A percentile compares a stretch with the other conserved stretches of the same genome.
These are phyloP conservation scores for Trichophyton rubrum DNA, from an alignment of 2,329 filamentous ascomycete genomes.

Conservation along the genomic window DNA sequence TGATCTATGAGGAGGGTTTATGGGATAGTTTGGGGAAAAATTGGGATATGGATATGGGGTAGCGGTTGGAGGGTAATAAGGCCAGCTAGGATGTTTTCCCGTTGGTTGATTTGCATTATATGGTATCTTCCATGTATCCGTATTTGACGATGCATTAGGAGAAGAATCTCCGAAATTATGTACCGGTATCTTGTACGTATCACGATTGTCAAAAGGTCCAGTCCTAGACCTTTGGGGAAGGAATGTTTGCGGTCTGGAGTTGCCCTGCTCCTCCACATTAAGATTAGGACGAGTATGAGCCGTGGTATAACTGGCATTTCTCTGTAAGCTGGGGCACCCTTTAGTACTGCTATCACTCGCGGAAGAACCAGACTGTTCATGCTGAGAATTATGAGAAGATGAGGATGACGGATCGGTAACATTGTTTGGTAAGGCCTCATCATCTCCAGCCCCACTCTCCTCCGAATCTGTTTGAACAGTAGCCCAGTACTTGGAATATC, in stretches of 20 bases:
- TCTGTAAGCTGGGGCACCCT: not conserved
- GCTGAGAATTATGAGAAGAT: not conserved
- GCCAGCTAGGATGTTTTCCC: not conserved
- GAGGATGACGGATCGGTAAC: not conserved
- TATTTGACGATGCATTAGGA: not conserved
- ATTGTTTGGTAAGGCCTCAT: not conserved
- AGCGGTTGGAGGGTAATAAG: not conserved
- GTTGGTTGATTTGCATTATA: not conserved
- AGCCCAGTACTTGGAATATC: conserved; percentile 26
- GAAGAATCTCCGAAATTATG: not conserved
- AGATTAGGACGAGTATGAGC: not conserved
- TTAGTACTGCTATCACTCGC: not conserved
- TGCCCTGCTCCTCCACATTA: not conserved
- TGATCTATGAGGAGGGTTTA: not conserved
- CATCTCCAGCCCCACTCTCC: not conserved
- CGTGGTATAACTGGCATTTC: not conserved
- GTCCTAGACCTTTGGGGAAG: not conserved
- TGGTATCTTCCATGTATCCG: not conserved
- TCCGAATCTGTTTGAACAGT: conserved; percentile 26
- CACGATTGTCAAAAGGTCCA: not conserved
- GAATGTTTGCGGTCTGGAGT: not conserved
- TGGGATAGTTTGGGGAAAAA: not conserved
- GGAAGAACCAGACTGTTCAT: not conserved
- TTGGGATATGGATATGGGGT: not conserved
- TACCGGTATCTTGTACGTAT: not conserved